Conservation (phyloP, 257 asterid genomes). For the Penstemon barbatus region DNA sequence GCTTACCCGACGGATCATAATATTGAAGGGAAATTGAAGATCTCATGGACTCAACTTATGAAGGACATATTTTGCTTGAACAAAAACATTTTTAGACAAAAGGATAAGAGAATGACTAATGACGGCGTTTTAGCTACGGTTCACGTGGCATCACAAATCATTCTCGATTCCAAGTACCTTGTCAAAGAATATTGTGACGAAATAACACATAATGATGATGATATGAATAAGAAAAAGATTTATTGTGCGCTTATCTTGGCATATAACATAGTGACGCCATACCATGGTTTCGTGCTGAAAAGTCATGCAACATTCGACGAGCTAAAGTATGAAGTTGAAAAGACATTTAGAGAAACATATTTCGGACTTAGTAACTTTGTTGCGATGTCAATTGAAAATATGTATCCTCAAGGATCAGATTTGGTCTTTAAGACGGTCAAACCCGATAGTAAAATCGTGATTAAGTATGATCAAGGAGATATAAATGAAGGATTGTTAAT, state of each 20-base stretch:
- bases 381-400: constrained; percentile 34
- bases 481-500: constrained; percentile 25
- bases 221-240: constrained; percentile 32
- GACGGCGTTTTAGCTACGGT: constrained; percentile 37
- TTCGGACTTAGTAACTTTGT: constrained; percentile 49
- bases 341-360: constrained; percentile 56
- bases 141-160: constrained; percentile 62
- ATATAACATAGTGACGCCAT: constrained; percentile 38
- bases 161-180: constrained; percentile 66
- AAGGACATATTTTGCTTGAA: constrained; percentile 63
- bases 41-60: constrained; percentile 68
- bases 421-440: constrained; percentile 52
- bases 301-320: constrained; percentile 54
- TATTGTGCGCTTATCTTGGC: constrained; percentile 45
- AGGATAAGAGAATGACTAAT: constrained; percentile 19
- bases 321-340: constrained; percentile 58
- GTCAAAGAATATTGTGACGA: constrained; percentile 50
- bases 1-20: constrained; percentile 3
- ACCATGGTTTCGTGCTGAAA: constrained; percentile 48
- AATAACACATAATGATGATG: constrained; percentile 22
- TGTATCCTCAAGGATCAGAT: constrained; percentile 47
- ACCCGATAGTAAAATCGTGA: constrained; percentile 50
- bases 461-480: constrained; percentile 32
- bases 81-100: constrained; percentile 43
- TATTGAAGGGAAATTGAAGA: constrained; percentile 38